These are phyloP conservation scores for Antrodiella citrinella DNA, from an alignment of 768 basidiomycete genomes.

Conservation along the genomic window DNA sequence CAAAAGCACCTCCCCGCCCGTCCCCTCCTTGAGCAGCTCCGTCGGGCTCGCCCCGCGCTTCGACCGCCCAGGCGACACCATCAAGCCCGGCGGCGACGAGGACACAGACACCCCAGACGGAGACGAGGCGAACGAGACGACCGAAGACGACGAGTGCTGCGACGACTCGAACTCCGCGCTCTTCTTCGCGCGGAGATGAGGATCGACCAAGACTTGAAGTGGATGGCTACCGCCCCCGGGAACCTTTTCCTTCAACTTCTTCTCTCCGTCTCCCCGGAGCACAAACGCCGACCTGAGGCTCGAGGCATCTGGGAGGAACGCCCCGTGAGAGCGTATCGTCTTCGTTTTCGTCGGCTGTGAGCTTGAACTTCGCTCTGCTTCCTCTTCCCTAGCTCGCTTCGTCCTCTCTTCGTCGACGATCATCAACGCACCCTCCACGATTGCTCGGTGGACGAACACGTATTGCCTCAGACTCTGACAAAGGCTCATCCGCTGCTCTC, in stretches of 20 bases:
- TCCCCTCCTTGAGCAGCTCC: constrained; percentile 56
- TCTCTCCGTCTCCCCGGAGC: constrained; percentile 10
- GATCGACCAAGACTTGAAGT: not conserved
- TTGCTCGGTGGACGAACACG: constrained; percentile 83
- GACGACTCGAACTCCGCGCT: constrained; percentile 12
- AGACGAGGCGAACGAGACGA: constrained; percentile 2
- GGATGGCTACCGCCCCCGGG: constrained; percentile 1
- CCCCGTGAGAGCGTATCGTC: constrained; percentile 10
- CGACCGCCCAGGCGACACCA: constrained; percentile 25
- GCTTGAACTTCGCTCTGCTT: constrained; percentile 12
- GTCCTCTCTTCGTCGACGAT: constrained; percentile 68
- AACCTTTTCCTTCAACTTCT: constrained; percentile 14
- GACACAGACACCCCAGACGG: constrained; percentile 8
- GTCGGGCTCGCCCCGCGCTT: constrained; percentile 70
- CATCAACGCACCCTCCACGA: constrained; percentile 74
- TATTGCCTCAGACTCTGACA: constrained; percentile 94
- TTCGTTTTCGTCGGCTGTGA: constrained; percentile 16
- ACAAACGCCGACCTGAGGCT: too few species aligned
- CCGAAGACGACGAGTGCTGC: too few species aligned
- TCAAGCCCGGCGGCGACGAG: not conserved
- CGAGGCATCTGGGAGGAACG: constrained; percentile 2
- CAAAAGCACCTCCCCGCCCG: constrained; percentile 43
- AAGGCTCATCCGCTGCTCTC: constrained; percentile 93
- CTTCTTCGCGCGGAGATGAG: constrained; percentile 9
- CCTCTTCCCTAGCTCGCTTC: constrained; percentile 25